phyloP scores from a whole-genome alignment of 352 stramenopile genomes.

The Peronosclerospora sorghi region DNA sequence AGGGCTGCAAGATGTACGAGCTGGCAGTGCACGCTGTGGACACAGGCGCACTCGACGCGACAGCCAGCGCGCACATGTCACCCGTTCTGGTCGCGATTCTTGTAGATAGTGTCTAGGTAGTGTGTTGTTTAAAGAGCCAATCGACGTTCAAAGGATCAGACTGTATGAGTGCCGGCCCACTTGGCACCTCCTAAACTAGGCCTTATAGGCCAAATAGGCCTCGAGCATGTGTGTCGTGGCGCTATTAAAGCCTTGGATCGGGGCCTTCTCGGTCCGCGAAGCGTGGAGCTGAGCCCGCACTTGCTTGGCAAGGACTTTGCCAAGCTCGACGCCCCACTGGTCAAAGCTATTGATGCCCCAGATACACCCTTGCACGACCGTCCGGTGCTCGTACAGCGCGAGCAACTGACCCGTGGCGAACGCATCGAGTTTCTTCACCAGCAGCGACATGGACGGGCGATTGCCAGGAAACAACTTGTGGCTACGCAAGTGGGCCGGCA shows the following conservation, averaged over 20 bases:
- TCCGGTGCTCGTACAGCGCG: slow-evolving; percentile 97
- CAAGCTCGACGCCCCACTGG: slow-evolving; percentile 97
- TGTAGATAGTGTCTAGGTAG: too few species aligned
- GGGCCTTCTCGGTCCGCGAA: slow-evolving; percentile 58
- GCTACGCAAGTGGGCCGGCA: slow-evolving; percentile 85
- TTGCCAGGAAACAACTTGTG: slow-evolving; percentile 98
- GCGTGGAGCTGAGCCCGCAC: slow-evolving; percentile 85
- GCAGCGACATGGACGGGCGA: slow-evolving; percentile 91
- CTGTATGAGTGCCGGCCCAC: too few species aligned
- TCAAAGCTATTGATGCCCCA: slow-evolving; percentile 99
- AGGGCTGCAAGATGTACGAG: too few species aligned
- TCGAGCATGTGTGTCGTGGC: slow-evolving; percentile 88
- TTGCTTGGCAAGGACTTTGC: slow-evolving; percentile 96
- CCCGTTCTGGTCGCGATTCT: too few species aligned
- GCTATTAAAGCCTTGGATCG: slow-evolving; percentile 91
- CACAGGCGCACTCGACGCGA: too few species aligned
- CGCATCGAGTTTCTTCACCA: slow-evolving; percentile 94
- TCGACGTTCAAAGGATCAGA: too few species aligned
- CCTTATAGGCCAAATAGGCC: slow-evolving; percentile 85
- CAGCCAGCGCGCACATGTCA: too few species aligned
- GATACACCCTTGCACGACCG: slow-evolving; percentile 93
- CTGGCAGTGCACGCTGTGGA: too few species aligned
- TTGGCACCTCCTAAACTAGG: too few species aligned
- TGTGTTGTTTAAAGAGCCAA: too few species aligned
- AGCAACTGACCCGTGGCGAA: slow-evolving; percentile 93